Conservation (phyloP, 2,329 filamentous ascomycete species). For the Colletotrichum higginsianum region DNA sequence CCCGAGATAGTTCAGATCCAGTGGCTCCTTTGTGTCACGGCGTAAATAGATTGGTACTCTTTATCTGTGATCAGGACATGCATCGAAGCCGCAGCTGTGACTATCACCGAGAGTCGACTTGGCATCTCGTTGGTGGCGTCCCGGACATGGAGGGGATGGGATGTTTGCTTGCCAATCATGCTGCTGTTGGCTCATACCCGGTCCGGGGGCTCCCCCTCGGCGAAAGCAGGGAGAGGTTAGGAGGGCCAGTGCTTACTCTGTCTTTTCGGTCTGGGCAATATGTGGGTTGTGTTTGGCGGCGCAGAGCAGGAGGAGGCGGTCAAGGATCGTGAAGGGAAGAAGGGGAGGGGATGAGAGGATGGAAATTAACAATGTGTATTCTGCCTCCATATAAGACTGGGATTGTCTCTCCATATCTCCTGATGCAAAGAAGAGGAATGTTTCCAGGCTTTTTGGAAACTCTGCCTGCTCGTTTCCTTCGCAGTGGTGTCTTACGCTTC, state of each 20-base stretch:
- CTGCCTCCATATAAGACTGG: not conserved
- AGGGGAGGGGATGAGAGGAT: too few relatives aligned
- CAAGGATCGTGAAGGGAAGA: not conserved
- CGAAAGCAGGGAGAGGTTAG: too few relatives aligned
- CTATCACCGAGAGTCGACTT: not conserved
- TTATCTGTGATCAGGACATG: not conserved
- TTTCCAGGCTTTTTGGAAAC: not conserved
- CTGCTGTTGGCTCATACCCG: not conserved
- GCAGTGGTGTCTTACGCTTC: not conserved
- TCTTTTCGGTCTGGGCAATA: not conserved
- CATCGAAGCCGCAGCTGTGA: not conserved
- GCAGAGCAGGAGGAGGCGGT: not conserved
- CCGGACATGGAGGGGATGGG: not conserved
- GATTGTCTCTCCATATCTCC: not conserved
- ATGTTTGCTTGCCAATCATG: not conserved
- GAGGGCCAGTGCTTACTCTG: not conserved
- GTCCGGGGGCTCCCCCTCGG: not conserved
- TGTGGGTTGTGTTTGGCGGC: not conserved
- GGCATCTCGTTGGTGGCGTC: not conserved
- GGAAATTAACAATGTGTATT: not conserved
- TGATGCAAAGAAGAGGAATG: too few relatives aligned
- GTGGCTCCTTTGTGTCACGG: conserved; percentile 3
- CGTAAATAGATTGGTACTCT: not conserved
- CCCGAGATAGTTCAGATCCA: not conserved
- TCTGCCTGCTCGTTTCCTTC: not conserved